Evolutionary conservation across 257 asterid genomes (phyloP).

Genomic region (Ocimum tenuiflorum): DNA sequence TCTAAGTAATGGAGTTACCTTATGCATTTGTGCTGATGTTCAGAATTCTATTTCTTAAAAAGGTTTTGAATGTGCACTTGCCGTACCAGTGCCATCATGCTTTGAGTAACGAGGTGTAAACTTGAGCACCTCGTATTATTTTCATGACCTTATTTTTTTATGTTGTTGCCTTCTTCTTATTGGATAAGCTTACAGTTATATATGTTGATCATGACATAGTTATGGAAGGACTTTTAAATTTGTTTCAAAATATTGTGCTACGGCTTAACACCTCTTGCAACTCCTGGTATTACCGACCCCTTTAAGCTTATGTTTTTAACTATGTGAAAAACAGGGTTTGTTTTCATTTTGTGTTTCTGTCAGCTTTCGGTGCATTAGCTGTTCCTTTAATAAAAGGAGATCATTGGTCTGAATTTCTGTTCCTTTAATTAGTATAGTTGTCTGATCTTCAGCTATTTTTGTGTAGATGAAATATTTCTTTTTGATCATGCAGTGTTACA

Average conservation of each 20-base stretch:
- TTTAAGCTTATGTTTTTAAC: constrained; percentile 6
- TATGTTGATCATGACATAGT: neutral
- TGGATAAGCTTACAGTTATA: neutral
- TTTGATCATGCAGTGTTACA: constrained; percentile 33
- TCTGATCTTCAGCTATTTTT: neutral
- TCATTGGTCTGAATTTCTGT: neutral
- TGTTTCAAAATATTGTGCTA: constrained; percentile 1
- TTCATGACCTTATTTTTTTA: neutral
- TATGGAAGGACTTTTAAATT: constrained; percentile 7
- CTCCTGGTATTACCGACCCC: constrained; percentile 5
- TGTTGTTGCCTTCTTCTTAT: neutral
- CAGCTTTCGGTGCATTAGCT: neutral
- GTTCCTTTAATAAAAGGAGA: neutral
- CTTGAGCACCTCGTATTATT: neutral
- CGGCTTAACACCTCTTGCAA: constrained; percentile 9
- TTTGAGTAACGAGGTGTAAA: neutral
- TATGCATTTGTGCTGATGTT: neutral
- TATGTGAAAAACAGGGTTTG: neutral
- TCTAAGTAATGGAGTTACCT: neutral
- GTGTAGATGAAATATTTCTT: constrained; percentile 1
- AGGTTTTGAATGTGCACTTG: neutral
- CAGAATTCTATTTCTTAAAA: neutral
- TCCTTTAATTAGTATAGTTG: constrained; percentile 9
- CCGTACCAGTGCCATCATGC: neutral
- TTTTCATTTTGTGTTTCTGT: constrained; percentile 7